Base-by-base conservation (phyloP, 208 protist species). In the Trypanosoma avium region DNA sequence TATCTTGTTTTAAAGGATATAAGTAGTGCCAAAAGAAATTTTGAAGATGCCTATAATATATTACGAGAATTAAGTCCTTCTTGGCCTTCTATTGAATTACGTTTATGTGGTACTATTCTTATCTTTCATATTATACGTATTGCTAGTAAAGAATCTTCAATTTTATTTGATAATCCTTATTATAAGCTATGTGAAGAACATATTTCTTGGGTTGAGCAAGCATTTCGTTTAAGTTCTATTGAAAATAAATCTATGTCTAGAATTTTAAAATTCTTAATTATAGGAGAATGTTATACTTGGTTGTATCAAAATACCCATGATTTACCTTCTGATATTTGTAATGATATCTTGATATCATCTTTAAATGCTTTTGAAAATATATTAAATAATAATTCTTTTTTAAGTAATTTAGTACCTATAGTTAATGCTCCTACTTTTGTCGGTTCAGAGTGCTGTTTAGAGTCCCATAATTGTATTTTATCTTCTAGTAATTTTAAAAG, bases 221-320 rank as follows among this genome's bases (percentile, higher is more conserved):
- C 77, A 30, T 62, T 77, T 45, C 55, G 64, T 17, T 64, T 52
- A 13, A 59, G 58, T 38, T 67, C 73, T 26, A 10, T 22, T 70
- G 61, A 82, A 76, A 46, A 71, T 70, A 75, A 82, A 64, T 10
- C 27, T 72, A 32, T 70, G 65, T n/a, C 61, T 29, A 17, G 67
- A 59, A 50, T 73, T 84, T 35, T 84, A 59, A 9, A 67, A 64
- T 58, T 63, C 8, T 19, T 82, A 9, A 48, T 90, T 24, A 56
- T 79, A 42, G 77, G 73, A 10, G 83, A 90, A 53, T 84, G 73
- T 66, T 68, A 71, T 58, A 70, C 78, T 47, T 79, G 68, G 49
- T 48, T 90, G 19, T 61, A 69, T 13, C 46, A 70, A 45, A 79
- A 84, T 56, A 81, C 72, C 3, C 58, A 61, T 45, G 58, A 77